phyloP scores from a whole-genome alignment of 768 basidiomycete genomes.

The Hebeloma cylindrosporum region DNA sequence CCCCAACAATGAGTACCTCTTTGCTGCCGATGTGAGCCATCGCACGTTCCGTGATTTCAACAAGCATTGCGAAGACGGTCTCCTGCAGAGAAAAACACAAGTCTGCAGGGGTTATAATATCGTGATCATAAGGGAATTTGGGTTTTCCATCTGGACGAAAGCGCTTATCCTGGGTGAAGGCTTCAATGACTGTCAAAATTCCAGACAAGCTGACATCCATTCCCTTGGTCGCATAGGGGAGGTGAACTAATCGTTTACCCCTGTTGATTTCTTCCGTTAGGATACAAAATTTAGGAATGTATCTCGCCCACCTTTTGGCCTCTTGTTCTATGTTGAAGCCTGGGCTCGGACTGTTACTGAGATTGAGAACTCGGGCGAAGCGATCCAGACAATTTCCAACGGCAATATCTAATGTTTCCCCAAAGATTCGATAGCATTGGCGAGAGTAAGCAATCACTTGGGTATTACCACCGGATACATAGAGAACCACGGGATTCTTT shows the following conservation, averaged over 20 bases:
- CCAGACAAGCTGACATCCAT: conserved; percentile 99
- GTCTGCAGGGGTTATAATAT: conserved; percentile 92
- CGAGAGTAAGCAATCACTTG: conserved; percentile 99
- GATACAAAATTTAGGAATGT: too few species aligned
- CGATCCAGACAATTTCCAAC: conserved; percentile 98
- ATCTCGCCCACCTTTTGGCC: conserved; percentile 86
- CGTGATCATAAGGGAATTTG: conserved; percentile 46
- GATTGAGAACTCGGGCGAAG: conserved; percentile 90
- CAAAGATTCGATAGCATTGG: conserved; percentile 97
- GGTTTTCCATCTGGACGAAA: conserved; percentile 52
- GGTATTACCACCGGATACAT: conserved; percentile 98
- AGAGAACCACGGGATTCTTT: conserved; percentile 92
- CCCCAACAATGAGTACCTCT: conserved; percentile 96
- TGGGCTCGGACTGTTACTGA: conserved; percentile 94
- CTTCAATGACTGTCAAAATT: conserved; percentile 83
- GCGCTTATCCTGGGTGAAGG: conserved; percentile 84
- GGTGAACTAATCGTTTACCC: conserved; percentile 75
- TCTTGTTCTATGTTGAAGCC: conserved; percentile 98
- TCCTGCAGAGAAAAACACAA: conserved; percentile 97
- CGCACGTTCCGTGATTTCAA: conserved; percentile 97
- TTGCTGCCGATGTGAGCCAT: conserved; percentile 98
- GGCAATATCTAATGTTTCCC: conserved; percentile 98
- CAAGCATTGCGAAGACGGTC: conserved; percentile 96
- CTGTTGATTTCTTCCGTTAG: conserved; percentile 39
- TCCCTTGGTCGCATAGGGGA: conserved; percentile 97